Conservation (phyloP, 2,329 filamentous ascomycete species). For the Claviceps digitariae region DNA sequence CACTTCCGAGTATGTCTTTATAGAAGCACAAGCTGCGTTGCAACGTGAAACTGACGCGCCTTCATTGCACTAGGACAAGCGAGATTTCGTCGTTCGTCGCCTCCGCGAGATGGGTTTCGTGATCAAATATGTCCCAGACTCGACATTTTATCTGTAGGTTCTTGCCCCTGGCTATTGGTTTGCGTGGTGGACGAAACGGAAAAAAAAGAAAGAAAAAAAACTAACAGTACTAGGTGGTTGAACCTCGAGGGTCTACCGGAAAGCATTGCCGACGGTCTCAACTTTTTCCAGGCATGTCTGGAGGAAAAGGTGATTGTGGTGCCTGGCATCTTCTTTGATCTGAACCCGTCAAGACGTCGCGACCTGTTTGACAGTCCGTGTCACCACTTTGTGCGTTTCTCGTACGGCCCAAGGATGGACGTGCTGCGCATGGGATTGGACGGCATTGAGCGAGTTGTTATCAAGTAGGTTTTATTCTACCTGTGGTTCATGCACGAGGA, state of each 20-base stretch:
- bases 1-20: slow-evolving; percentile 55
- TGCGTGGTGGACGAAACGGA: background rate
- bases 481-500: background rate
- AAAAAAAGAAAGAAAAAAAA: background rate
- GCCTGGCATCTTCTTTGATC: slow-evolving; percentile 93
- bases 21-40: background rate
- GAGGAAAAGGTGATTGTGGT: slow-evolving; percentile 94
- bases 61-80: slow-evolving; percentile 48
- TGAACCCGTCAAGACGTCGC: slow-evolving; percentile 79
- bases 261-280: slow-evolving; percentile 82
- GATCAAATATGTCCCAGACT: slow-evolving; percentile 73
- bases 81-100: slow-evolving; percentile 75
- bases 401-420: slow-evolving; percentile 74
- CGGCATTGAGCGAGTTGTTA: slow-evolving; percentile 70
- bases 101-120: slow-evolving; percentile 77
- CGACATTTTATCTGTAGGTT: slow-evolving; percentile 80
- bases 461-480: slow-evolving; percentile 37
- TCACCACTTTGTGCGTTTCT: slow-evolving; percentile 79
- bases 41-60: slow-evolving; percentile 10
- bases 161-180: background rate
- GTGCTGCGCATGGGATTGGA: slow-evolving; percentile 66
- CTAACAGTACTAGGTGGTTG: slow-evolving; percentile 28
- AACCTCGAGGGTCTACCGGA: slow-evolving; percentile 56
- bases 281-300: slow-evolving; percentile 92
- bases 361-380: slow-evolving; percentile 92